These are phyloP conservation scores for Takashimella koratensis DNA, from an alignment of 1,284 basidiomycete species.

Conservation along the genomic window DNA sequence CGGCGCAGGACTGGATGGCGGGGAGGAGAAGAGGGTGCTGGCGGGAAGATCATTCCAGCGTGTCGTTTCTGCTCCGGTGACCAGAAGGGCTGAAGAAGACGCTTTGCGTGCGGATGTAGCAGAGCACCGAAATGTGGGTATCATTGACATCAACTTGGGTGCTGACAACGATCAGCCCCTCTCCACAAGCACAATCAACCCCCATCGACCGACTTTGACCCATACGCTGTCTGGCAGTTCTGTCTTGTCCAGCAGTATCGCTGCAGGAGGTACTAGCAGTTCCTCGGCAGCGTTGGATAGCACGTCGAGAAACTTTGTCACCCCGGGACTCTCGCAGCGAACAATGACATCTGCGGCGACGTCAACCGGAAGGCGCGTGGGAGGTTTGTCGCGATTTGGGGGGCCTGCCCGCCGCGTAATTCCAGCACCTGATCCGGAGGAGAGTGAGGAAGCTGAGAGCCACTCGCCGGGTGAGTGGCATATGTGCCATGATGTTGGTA, in stretches of 20 bases:
- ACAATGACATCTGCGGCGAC: constrained; percentile 17
- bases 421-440: constrained; percentile 15
- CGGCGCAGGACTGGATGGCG: constrained; percentile 2
- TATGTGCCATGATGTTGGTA: background rate
- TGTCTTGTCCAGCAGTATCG: constrained; percentile 1
- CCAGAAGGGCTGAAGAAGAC: background rate
- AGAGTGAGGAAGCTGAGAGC: constrained; percentile 14
- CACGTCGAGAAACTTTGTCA: constrained; percentile 14
- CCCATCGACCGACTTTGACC: background rate
- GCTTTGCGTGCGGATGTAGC: background rate
- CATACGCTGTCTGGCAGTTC: background rate
- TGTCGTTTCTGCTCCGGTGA: constrained; percentile 35
- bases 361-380: constrained; percentile 31
- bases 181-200: background rate
- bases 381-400: constrained; percentile 39
- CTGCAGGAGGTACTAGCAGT: constrained; percentile 17
- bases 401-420: constrained; percentile 40
- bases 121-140: background rate
- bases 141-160: background rate
- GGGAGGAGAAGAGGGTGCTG: constrained; percentile 13
- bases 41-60: constrained; percentile 22
- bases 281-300: constrained; percentile 14
- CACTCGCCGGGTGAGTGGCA: constrained; percentile 12
- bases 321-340: constrained; percentile 32
- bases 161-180: background rate